phyloP scores from a whole-genome alignment of 495 filamentous ascomycete species.

The Xylaria venustula region DNA sequence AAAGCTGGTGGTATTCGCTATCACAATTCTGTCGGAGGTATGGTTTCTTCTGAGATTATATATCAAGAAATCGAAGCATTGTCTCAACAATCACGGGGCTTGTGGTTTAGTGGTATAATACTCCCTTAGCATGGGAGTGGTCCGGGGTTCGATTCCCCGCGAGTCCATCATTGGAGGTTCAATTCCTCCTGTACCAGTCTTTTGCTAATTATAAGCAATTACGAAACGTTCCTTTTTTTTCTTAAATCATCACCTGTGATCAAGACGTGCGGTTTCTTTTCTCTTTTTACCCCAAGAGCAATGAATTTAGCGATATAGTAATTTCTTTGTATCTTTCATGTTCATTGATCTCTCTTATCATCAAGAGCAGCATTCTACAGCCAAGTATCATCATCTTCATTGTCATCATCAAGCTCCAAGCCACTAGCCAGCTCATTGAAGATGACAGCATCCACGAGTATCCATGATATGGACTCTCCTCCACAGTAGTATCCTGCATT shows the following conservation, averaged over 20 bases:
- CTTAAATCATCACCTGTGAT: too few relatives aligned
- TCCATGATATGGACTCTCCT: neutral
- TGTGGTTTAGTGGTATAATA: slow-evolving; percentile 23
- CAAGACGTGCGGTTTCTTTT: too few relatives aligned
- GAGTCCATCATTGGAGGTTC: slow-evolving; percentile 23
- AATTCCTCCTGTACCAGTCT: slow-evolving; percentile 11
- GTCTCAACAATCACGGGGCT: slow-evolving; percentile 1
- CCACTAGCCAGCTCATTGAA: neutral
- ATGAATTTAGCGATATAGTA: too few relatives aligned
- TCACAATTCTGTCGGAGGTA: too few relatives aligned
- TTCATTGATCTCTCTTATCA: too few relatives aligned
- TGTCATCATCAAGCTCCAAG: neutral
- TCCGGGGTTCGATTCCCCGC: slow-evolving; percentile 56
- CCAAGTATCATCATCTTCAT: neutral
- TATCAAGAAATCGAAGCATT: too few relatives aligned
- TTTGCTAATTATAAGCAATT: neutral
- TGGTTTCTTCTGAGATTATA: too few relatives aligned
- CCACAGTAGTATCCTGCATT: neutral
- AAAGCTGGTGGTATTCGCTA: too few relatives aligned
- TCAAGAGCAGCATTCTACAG: neutral
- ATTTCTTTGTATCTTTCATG: too few relatives aligned
- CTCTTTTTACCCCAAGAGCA: too few relatives aligned
- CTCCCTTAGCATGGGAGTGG: slow-evolving; percentile 49
- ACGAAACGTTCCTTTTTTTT: too few relatives aligned
- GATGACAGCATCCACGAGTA: neutral